Percentiles rank a stretch among this genome's conserved stretches.
Evolutionary conservation across 2,329 filamentous ascomycete species (phyloP).

Genomic region (Penicillium sp.): DNA sequence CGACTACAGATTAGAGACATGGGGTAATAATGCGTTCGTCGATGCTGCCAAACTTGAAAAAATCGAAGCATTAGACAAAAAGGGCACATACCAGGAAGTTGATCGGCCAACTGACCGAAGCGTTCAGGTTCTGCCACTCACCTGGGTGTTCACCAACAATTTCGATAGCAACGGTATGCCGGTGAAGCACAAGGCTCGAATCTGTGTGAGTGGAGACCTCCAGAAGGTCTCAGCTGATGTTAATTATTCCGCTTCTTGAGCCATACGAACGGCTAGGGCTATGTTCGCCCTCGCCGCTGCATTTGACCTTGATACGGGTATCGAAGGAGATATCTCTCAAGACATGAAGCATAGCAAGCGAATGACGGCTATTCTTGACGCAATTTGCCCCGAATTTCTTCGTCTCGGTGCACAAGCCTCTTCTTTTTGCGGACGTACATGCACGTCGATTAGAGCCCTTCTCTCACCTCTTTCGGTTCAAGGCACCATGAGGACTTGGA

Average conservation of each 20-base stretch:
- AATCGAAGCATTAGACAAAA: too few species aligned
- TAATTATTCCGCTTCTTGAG: constrained; percentile 16
- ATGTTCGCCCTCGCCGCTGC: constrained; percentile 12
- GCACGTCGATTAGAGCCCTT: too few species aligned
- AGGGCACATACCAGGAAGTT: background rate
- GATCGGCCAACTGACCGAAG: constrained; percentile 3
- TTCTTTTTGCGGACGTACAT: too few species aligned
- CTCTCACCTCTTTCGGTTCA: background rate
- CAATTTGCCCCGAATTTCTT: too few species aligned
- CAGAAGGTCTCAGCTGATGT: constrained; percentile 15
- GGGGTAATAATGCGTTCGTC: background rate
- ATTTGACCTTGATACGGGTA: constrained; percentile 17
- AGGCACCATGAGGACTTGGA: background rate
- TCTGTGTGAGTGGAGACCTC: constrained; percentile 29
- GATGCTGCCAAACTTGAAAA: too few species aligned
- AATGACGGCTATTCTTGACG: too few species aligned
- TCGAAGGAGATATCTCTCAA: too few species aligned
- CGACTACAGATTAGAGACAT: too few species aligned
- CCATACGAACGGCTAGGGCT: constrained; percentile 6
- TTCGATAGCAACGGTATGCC: constrained; percentile 31
- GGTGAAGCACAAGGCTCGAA: constrained; percentile 24
- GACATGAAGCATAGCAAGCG: too few species aligned
- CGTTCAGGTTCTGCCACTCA: constrained; percentile 20
- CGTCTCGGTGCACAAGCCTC: too few species aligned
- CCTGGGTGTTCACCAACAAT: constrained; percentile 35